Evolutionary conservation across 208 protist species (phyloP), one percentile per base, ranked within the genome.

Genomic region (Trypanosoma mega): DNA sequence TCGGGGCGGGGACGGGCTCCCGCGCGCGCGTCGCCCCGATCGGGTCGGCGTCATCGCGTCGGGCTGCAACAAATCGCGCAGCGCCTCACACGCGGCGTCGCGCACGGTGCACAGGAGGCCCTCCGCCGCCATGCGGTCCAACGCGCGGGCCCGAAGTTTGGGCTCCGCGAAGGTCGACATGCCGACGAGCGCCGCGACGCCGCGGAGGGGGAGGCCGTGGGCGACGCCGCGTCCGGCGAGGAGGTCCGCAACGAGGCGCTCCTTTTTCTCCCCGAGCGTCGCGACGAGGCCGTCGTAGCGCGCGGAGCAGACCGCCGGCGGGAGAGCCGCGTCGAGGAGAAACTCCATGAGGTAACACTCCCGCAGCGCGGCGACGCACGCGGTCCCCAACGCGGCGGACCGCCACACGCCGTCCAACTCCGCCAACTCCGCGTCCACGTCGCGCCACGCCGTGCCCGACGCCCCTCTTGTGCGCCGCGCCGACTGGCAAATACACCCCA

Each of bases 261-360:
- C 67, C 71, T 95, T 95, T 56, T 84, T 83, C 37, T 85, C 74
- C n/a, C 59, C 53, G 24, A 93, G 56, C 4, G 74, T 63, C 31
- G 52, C 67, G 16, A 60, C 31, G 8, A 96, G 65, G 46, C 84
- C 90, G 51, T 93, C 90, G 68, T 92, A 96, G 49, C 82, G 83
- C 1, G 76, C 52, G 36, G 90, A 96, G 67, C 90, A 96, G 34
- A 96, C 90, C 11, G 90, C 73, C 2, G 90, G 90, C 9, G 90
- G 90, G 6, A 96, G 74, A 6, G 83, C 86, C n/a, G 68, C 82
- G 63, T 96, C 90, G n/a, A 96, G 71, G 14, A 96, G 67, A 37
- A 91, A 93, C 61, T 96, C 86, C 11, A 79, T 59, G 47, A 90
- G 64, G 54, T 93, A 96, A 55, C 82, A 87, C 48, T 87, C 78